phyloP scores from a whole-genome alignment of 352 stramenopile species.

The Globisporangium iwayamae region DNA sequence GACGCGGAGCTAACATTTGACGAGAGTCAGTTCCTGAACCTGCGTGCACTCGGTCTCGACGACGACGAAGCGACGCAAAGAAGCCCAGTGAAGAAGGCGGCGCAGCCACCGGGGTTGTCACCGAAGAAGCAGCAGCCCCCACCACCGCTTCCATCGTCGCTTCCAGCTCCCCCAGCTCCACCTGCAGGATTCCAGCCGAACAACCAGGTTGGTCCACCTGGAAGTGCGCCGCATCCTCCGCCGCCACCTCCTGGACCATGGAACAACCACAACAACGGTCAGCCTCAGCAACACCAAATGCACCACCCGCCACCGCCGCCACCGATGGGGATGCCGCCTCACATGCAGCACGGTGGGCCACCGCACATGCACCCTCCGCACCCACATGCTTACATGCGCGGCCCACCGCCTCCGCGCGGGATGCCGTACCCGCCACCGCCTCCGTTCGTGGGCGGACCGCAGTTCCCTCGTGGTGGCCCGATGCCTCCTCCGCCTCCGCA shows the following conservation, averaged over 20 bases:
- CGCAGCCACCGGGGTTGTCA: slow-evolving; percentile 17
- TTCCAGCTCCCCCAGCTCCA: slow-evolving; percentile 19
- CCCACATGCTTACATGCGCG: slow-evolving; percentile 36
- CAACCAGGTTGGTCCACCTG: slow-evolving; percentile 5
- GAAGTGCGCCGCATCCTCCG: slow-evolving; percentile 4
- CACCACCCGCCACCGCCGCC: slow-evolving; percentile 9
- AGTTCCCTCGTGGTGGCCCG: slow-evolving; percentile 21
- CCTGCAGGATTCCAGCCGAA: slow-evolving; percentile 12
- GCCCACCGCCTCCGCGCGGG: slow-evolving; percentile 28
- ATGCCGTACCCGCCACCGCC: slow-evolving; percentile 28
- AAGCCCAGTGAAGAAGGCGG: slow-evolving; percentile 10
- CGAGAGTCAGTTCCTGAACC: slow-evolving; percentile 60
- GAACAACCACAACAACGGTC: slow-evolving; percentile 22
- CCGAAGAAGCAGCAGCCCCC: slow-evolving; percentile 22
- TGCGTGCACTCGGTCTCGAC: slow-evolving; percentile 63
- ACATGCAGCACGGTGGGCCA: slow-evolving; percentile 28
- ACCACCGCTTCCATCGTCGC: slow-evolving; percentile 21
- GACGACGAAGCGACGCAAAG: slow-evolving; percentile 53
- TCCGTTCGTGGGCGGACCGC: slow-evolving; percentile 16
- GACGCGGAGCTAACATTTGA: slow-evolving; percentile 50
- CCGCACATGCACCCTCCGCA: slow-evolving; percentile 33
- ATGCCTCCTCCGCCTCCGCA: slow-evolving; percentile 38
- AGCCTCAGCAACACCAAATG: slow-evolving; percentile 18
- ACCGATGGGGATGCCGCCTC: slow-evolving; percentile 22
- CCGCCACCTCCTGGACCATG: slow-evolving; percentile 29